Evolutionary conservation across 2,329 filamentous ascomycete species (phyloP).

Genomic region (Fusarium marasasianum): DNA sequence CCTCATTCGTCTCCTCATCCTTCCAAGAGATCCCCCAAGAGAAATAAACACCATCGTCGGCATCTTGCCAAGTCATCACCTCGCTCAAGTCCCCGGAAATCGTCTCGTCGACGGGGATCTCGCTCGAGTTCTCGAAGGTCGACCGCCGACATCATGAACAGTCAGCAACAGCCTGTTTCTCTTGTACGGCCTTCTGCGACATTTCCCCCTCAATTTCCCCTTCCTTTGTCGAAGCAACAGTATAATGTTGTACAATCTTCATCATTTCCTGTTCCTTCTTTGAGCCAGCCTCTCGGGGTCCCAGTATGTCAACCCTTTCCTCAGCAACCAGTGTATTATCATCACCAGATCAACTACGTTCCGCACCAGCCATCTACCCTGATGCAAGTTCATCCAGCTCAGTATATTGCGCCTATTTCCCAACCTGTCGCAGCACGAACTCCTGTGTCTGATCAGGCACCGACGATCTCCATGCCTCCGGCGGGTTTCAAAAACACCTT

Average conservation of each 20-base stretch:
- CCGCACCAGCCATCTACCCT: slow-evolving; percentile 7
- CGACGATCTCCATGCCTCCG: not conserved
- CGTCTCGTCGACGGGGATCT: not conserved
- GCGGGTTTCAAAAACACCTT: not conserved
- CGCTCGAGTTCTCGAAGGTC: slow-evolving; percentile 23
- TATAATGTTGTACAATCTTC: slow-evolving; percentile 28
- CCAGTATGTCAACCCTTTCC: slow-evolving; percentile 19
- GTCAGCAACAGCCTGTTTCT: slow-evolving; percentile 6
- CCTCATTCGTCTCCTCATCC: not conserved
- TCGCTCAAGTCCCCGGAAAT: slow-evolving; percentile 5
- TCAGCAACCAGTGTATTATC: slow-evolving; percentile 38
- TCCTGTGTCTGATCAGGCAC: not conserved
- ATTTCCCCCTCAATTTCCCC: slow-evolving; percentile 24
- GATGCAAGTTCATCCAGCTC: slow-evolving; percentile 14
- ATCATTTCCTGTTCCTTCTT: slow-evolving; percentile 22
- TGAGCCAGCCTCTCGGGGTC: slow-evolving; percentile 16
- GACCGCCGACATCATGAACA: not conserved
- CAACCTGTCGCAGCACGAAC: not conserved
- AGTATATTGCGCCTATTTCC: slow-evolving; percentile 6
- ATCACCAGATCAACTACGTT: slow-evolving; percentile 30
- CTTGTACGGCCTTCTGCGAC: slow-evolving; percentile 37
- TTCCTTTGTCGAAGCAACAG: slow-evolving; percentile 26
- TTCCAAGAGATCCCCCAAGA: slow-evolving; percentile 1
- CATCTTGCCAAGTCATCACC: slow-evolving; percentile 5
- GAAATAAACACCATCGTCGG: not conserved